Evolutionary conservation across 2,329 filamentous ascomycete genomes (phyloP).

Genomic region (Coleophoma crateriformis): DNA sequence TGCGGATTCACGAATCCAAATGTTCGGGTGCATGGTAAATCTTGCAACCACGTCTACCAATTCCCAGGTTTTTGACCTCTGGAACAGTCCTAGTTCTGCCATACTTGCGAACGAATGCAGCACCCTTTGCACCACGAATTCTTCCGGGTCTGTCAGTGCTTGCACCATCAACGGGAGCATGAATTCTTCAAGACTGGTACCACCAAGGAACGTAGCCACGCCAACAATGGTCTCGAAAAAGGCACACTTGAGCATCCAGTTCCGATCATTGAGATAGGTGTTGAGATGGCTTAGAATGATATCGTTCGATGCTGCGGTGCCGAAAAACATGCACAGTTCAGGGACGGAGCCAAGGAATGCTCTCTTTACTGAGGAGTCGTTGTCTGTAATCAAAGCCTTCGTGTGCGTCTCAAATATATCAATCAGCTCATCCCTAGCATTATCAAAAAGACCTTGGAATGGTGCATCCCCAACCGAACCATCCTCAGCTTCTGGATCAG

Average conservation of each 20-base stretch:
- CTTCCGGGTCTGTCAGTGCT: constrained; percentile 86
- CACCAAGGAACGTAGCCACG: constrained; percentile 85
- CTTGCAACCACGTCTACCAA: constrained; percentile 76
- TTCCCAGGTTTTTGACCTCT: constrained; percentile 80
- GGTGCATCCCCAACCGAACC: constrained; percentile 60
- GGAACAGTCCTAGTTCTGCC: constrained; percentile 81
- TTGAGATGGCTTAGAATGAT: constrained; percentile 95
- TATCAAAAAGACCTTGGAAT: constrained; percentile 81
- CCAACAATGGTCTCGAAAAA: constrained; percentile 96
- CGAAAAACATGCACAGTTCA: constrained; percentile 91
- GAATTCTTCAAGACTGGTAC: constrained; percentile 86
- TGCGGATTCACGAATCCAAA: constrained; percentile 91
- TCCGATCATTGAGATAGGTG: constrained; percentile 91
- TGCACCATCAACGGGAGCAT: constrained; percentile 95
- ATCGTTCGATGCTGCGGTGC: constrained; percentile 85
- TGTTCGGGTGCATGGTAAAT: constrained; percentile 89
- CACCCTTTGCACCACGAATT: constrained; percentile 88
- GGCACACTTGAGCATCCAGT: constrained; percentile 94
- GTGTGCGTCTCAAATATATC: constrained; percentile 83
- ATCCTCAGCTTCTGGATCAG: constrained; percentile 76
- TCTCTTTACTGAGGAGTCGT: constrained; percentile 77
- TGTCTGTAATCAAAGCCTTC: constrained; percentile 83
- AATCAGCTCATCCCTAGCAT: constrained; percentile 76
- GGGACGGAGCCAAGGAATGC: constrained; percentile 90
- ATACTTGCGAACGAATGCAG: constrained; percentile 84